Base-by-base conservation (phyloP, 2,329 filamentous ascomycete genomes). In the Sporothrix phasma region DNA sequence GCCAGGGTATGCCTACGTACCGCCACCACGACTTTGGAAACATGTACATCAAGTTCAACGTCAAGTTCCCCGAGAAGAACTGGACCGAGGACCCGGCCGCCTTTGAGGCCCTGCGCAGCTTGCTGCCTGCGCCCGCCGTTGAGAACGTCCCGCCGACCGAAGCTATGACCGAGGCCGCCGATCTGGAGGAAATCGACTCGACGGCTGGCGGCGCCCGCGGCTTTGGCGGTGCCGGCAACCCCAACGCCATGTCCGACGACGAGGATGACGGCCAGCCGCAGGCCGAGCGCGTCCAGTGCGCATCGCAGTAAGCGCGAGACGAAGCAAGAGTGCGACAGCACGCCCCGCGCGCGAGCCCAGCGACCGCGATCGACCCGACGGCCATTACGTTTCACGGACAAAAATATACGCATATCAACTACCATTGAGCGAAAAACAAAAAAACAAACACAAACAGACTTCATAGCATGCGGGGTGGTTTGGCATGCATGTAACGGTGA, bases 1-100 rank as follows among this genome's bases (percentile, higher is more conserved):
- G 92, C 69, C 94, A 99, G 78, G 94, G 94, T 75, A 99, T 99
- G 94, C 94, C 94, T 47, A 95, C 94, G 3, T 89, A 86, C 77
- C 87, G 94, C 71, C 94, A 97, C 77, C 94, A 99, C 81, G 90
- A 97, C 77, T 87, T 84, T 73, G 94, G 94, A 72, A 97, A 99
- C 79, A 82, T 99, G 71, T 99, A 94, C 81, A 92, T 99, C 73
- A 91, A 96, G 74, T 99, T 99, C 80, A 88, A 90, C 72, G 92
- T 99, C 78, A 96, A 96, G 79, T 97, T 99, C 84, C 94, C 94
- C 58, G 88, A 90, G 73, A 88, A 87, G 79, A 81, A 84, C 73
- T 88, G 85, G 83, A 84, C 84, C 43, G 74, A 84, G 43, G 81
- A 88, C 61, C 79, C 86, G 17, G 81, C 85, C 65, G 88, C 90